A percentile compares a stretch with the other conserved stretches of the same genome.
phyloP scores from a whole-genome alignment of 176 grass and related monocot species.

The Thinopyrum elongatum region DNA sequence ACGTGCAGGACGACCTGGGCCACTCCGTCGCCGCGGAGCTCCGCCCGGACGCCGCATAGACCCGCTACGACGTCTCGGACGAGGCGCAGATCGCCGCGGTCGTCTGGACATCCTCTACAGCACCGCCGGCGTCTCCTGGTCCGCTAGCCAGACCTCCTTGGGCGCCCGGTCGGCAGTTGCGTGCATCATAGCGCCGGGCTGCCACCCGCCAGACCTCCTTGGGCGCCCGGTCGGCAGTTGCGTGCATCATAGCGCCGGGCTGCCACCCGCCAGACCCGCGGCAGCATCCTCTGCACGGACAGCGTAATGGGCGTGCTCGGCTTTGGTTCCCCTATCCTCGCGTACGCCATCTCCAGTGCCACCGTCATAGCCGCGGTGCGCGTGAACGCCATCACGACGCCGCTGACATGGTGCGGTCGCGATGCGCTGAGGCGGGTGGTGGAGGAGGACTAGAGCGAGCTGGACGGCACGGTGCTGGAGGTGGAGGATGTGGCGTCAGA shows the following conservation, averaged over 20 bases:
- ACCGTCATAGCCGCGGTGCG: neutral
- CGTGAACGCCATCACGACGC: constrained; percentile 9
- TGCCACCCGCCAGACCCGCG: neutral
- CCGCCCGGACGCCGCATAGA: neutral
- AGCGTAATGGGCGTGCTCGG: constrained; percentile 2
- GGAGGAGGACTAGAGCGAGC: neutral
- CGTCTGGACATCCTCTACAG: constrained; percentile 33
- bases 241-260: neutral
- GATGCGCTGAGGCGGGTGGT: neutral
- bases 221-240: neutral
- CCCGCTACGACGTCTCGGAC: constrained; percentile 24
- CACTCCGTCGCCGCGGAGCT: constrained; percentile 12
- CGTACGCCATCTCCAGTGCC: constrained; percentile 11
- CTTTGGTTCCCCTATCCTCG: neutral
- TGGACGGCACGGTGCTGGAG: neutral
- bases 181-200: neutral
- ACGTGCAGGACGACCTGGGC: constrained; percentile 36
- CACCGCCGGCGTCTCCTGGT: constrained; percentile 25
- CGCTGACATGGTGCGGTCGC: neutral
- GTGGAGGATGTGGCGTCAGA: neutral
- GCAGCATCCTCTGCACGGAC: constrained; percentile 1
- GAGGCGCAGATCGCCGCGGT: too few species aligned
- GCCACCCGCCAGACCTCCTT: neutral
- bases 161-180: neutral
- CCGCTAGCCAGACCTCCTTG: neutral